Conservation (phyloP, 2,329 filamentous ascomycete species). For the Chrysosporium keratinophilum region DNA sequence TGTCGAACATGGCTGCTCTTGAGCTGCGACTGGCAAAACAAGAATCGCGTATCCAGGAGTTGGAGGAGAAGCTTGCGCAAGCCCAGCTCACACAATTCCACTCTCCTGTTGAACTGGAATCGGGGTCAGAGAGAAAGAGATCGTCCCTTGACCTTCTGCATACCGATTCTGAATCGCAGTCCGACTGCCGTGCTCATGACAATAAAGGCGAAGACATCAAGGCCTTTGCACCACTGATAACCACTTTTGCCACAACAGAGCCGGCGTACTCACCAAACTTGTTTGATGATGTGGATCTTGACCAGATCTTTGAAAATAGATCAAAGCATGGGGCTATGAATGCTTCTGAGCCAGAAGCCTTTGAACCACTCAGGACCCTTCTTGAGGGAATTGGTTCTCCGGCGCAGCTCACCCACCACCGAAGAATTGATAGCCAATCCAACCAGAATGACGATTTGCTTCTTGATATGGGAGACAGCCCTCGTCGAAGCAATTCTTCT, state of each 20-base stretch:
- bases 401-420: conserved; percentile 12
- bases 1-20: neutral
- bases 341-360: neutral
- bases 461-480: conserved; percentile 4
- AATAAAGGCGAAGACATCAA: neutral
- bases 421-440: neutral
- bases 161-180: neutral
- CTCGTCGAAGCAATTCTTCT: neutral
- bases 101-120: neutral
- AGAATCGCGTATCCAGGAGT: conserved; percentile 9
- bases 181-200: neutral
- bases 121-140: neutral
- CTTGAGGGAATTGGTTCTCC: conserved; percentile 15
- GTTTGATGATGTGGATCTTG: neutral
- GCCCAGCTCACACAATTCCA: neutral
- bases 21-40: neutral
- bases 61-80: conserved; percentile 2
- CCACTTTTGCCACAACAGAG: neutral
- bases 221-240: neutral
- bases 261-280: neutral
- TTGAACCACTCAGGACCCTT: conserved; percentile 1
- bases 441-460: neutral
- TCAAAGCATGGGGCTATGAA: neutral
- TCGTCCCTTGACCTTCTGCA: neutral
- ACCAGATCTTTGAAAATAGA: neutral